A percentile compares a stretch with the other conserved stretches of the same genome.
phyloP scores from a whole-genome alignment of 2,329 filamentous ascomycete genomes.

The Curvularia spicifera region DNA sequence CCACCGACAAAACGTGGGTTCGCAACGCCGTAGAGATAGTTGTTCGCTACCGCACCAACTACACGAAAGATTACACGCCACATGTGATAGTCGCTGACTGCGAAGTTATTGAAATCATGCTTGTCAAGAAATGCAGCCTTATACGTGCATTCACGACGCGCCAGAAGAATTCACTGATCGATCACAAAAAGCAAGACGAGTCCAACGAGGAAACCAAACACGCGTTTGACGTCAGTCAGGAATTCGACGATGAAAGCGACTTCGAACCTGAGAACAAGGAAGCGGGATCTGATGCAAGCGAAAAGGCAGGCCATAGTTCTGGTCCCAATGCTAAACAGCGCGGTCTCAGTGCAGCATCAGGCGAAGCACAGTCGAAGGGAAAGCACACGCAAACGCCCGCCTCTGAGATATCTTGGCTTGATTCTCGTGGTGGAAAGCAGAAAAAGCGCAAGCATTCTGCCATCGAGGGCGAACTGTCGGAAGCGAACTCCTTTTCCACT shows the following conservation, averaged over 20 bases:
- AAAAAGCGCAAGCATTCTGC: neutral
- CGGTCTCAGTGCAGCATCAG: neutral
- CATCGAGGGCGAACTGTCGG: neutral
- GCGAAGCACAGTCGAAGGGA: neutral
- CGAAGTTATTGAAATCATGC: constrained; percentile 44
- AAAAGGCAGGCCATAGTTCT: neutral
- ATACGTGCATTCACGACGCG: constrained; percentile 34
- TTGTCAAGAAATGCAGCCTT: constrained; percentile 35
- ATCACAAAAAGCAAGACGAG: constrained; percentile 24
- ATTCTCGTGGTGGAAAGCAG: neutral
- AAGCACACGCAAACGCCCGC: neutral
- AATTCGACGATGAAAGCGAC: constrained; percentile 8
- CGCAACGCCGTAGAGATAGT: constrained; percentile 37
- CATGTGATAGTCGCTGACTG: constrained; percentile 44
- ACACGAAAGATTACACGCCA: too few relatives aligned
- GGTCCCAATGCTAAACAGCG: neutral
- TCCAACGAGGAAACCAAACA: constrained; percentile 34
- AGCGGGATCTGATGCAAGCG: neutral
- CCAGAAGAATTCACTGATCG: constrained; percentile 42
- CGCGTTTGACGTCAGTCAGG: constrained; percentile 22
- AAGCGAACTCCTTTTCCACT: too few relatives aligned
- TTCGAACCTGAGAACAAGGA: neutral
- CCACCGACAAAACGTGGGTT: constrained; percentile 29
- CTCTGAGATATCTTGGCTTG: neutral
- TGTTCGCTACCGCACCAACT: too few relatives aligned